Evolutionary conservation across 495 filamentous ascomycete species (phyloP), one percentile per base, ranked within the genome.

Genomic region (Aspergillus avenaceus): DNA sequence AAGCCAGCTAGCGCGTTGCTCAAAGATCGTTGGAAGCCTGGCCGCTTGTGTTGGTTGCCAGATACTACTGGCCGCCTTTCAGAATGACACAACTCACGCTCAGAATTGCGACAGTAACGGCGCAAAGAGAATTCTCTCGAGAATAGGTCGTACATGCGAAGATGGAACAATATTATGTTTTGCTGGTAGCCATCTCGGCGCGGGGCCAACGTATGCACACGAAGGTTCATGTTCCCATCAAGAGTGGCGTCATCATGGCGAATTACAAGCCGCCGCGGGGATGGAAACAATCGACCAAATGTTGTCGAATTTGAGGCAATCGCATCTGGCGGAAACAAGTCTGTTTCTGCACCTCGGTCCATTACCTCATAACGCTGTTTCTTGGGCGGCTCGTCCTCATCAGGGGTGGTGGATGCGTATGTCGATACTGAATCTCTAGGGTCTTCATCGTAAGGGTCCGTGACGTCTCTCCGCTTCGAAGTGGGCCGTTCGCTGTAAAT

Each of bases 221-320:
- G 84, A 46, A 98, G 77, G 64, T 97, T 96, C 93, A 97, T 96
- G 75, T 97, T 96, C 16, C 93, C 92, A 66, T 98, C 93, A 14
- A 85, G 64, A 3, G 93, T 95, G 28, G 88, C 79, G 68, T 96
- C 90, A 60, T 98, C 93, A 59, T 98, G 93, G 36, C 86, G 83
- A 59, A 98, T 93, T 32, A 79, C 79, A 24, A 98, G 70, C 40
- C 86, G 80, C 56, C 88, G 81, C 25, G 84, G 75, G 8, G 92
- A 92, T 9, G 93, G 92, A 65, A 96, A 98, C 55, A 91, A 79
- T 50, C 84, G 78, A 29, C 87, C 87, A 63, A 98, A 98, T 45
- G 90, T 86, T 14, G 84, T 74, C 11, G 93, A 86, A 22, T 83
- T 93, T 6, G 91, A 88, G 4, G 87, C 76, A 13, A 88, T 73